Base-by-base conservation (phyloP, 768 basidiomycete genomes). In the Boletellus ananiceps region DNA sequence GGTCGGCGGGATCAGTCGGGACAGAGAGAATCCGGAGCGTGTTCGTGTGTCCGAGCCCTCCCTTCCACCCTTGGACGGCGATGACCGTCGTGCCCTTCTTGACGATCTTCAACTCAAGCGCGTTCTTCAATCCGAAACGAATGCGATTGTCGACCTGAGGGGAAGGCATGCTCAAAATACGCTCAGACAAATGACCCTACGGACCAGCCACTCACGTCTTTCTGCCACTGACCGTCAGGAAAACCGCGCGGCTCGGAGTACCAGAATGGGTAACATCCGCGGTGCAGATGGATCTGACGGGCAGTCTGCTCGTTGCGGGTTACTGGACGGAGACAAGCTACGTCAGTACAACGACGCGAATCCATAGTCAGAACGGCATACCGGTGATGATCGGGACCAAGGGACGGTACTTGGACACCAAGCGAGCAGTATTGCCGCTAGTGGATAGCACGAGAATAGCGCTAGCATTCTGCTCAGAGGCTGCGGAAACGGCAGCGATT, bases 61-160 rank as follows among this genome's bases (percentile, higher is more conserved):
- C 91, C 74, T 93, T 95, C 95, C 95, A 99, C n/a, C 96, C 96
- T 70, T 98, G 96, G 5, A 99, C 88, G 42, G 95, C 95, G 55
- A 98, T 77, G 62, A 99, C 80, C 21, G 93, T 91, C 46, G 84
- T 84, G 47, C 92, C 90, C 33, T 91, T 83, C 62, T 83, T 82
- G 74, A 98, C 84, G 65, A 99, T 80, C 56, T 88, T 86, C 69
- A 99, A 71, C 15, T 73, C 78, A 39, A 97, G 75, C 4, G 90
- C 96, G 64, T 76, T 85, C 65, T 83, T 79, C 69, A 98, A 78
- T 51, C 94, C 93, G 61, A 84, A 94, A 51, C 91, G 84, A 64
- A 88, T 87, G 56, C 89, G 88, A 68, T 91, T 91, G 72, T 92
- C 88, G 51, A 90, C 87, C 87, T 89, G 57, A 31, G 16, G 54